Base-by-base conservation (phyloP, 805 yeast genomes). In the Yarrowia sp. region DNA sequence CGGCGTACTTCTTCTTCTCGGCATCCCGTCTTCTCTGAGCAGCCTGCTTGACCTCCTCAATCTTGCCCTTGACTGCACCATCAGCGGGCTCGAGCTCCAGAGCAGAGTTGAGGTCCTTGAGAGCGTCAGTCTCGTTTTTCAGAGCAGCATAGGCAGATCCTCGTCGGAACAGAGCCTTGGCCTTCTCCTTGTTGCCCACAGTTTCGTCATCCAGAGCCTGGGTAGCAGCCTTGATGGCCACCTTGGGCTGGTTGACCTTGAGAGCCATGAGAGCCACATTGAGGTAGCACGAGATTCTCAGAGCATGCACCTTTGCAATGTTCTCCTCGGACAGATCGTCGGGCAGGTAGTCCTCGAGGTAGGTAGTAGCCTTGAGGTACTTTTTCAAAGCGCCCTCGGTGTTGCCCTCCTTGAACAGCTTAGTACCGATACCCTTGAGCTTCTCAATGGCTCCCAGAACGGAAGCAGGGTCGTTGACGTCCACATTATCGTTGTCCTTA, bases 141-240 rank as follows among this genome's bases (percentile, higher is more conserved):
- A 82, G 78, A 14, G 82, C 76, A 66, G 84, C 74, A 71, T 87
- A 82, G 0, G 92, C 97, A 71, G 83, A 78, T 48, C 96, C 98
- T 76, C 92, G 86, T 74, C 98, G 86, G 79, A 88, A 92, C 47
- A 84, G 78, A 0, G 97, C 97, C 78, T 92, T 92, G 10, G 96
- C 90, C 73, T 83, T 83, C 28, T 91, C 85, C 68, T 85, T 83
- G 55, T 85, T 90, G 65, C 86, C 90, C 5, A 86, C 77, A 8
- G 64, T 65, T 32, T 86, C 88, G 32, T 82, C 82, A 48, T 82
- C 88, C 45, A 89, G 78, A 1, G 90, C 96, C 47, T 84, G 83
- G 1, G 86, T 78, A 4, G 96, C 81, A 4, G 88, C 84, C 42
- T 78, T 75, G 57, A 90, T 74, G 0, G 86, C 85, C 39, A 81